Evolutionary conservation across 1,284 basidiomycete species (phyloP), one percentile per base, ranked within the genome.

Genomic region (Ganoderma leucocontextum): DNA sequence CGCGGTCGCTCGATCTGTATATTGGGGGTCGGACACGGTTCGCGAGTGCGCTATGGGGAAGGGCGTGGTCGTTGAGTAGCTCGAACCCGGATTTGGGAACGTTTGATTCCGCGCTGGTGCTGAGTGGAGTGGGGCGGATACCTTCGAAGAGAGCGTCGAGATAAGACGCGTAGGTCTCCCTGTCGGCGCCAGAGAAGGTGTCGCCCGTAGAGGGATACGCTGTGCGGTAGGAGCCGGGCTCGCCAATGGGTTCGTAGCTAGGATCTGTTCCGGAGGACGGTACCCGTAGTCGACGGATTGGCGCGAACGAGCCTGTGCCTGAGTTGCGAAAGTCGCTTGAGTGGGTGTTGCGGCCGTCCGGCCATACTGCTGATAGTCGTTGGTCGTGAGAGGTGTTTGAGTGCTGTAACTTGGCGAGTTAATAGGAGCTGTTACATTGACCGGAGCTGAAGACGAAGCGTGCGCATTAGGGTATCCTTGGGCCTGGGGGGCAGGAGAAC

Each of bases 141-240:
- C 42, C 52, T 70, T 75, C 1, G 73, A 59, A 1, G 72, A 42
- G 4, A 72, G 68, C 8, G 76, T 73, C 2, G 76, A 70, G 17
- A 74, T 64, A 53, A 59, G 71, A 7, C 73, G 70, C 58, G 39
- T 49, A 53, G 52, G 71, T 47, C 36, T 62, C 7, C 59, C 59
- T 15, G 75, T 72, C 1, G 77, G 77, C 2, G 74, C 75, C 4
- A 75, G 76, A 17, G 77, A 78, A 8, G 77, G 73, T 4, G 75
- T 76, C 22, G 75, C 60, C 7, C 78, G 76, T 25, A 75, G 74
- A 15, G 77, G 77, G 4, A 73, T 68, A 12, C 75, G 74, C 44
- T 75, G 58, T 41, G 58, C 38, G 8, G n/a, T 12, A 15, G 38
- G 58, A 17, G 39, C 58, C 36, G 58, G 74, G 8, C 65, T 62